These are phyloP conservation scores for Cryptosporidium ryanae DNA, from an alignment of 169 alveolate genomes.

Conservation along the genomic window DNA sequence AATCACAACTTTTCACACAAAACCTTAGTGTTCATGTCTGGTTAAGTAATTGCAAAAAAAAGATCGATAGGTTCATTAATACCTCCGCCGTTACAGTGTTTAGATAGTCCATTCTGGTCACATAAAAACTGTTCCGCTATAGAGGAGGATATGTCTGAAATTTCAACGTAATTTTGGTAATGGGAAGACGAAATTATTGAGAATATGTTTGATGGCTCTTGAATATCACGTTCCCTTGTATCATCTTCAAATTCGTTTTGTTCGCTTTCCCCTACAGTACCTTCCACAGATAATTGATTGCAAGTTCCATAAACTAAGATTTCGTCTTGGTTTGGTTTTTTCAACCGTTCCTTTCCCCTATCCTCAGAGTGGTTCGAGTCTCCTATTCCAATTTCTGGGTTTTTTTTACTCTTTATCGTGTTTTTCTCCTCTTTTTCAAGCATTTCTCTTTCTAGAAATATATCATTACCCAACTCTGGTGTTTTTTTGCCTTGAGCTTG, in stretches of 20 bases:
- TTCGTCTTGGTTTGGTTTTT: not conserved
- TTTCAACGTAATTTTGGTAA: constrained; percentile 44
- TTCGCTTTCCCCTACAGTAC: not conserved
- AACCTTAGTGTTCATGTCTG: too few species aligned
- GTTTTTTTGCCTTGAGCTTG: too few species aligned
- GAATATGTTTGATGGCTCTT: constrained; percentile 37
- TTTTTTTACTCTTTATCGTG: too few species aligned
- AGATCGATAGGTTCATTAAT: constrained; percentile 62
- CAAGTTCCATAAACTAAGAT: not conserved
- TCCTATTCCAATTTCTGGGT: not conserved
- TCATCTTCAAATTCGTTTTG: constrained; percentile 22
- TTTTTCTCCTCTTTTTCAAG: too few species aligned
- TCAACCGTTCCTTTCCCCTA: not conserved
- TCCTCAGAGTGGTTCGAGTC: not conserved
- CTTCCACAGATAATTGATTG: constrained; percentile 1
- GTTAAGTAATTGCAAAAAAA: constrained; percentile 47
- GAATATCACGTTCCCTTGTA: not conserved
- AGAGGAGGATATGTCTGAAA: constrained; percentile 58
- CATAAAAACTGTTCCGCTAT: constrained; percentile 31
- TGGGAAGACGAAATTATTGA: constrained; percentile 42
- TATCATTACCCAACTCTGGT: too few species aligned
- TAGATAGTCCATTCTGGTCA: constrained; percentile 24
- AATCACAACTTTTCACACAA: too few species aligned
- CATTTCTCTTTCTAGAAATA: too few species aligned
- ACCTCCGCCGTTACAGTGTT: not conserved